Evolutionary conservation across 2,329 filamentous ascomycete genomes (phyloP).

Genomic region (Diplodia intermedia): DNA sequence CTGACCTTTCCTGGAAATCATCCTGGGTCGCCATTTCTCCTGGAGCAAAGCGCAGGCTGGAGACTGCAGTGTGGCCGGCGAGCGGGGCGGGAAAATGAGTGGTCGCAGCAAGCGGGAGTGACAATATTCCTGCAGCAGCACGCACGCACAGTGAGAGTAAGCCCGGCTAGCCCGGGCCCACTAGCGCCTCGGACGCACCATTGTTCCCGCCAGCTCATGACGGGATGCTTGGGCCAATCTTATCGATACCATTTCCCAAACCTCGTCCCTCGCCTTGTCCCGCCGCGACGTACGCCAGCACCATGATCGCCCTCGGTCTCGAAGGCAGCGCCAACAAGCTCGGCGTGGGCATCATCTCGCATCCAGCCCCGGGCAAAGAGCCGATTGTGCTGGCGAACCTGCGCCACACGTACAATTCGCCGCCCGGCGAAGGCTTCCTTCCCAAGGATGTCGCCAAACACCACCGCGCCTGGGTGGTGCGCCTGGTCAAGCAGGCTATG

Average conservation of each 20-base stretch:
- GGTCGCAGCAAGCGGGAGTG: slow-evolving; percentile 13
- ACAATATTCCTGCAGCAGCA: slow-evolving; percentile 26
- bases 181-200: slow-evolving; percentile 18
- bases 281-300: slow-evolving; percentile 32
- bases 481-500: slow-evolving; percentile 80
- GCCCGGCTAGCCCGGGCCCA: slow-evolving; percentile 16
- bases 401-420: slow-evolving; percentile 89
- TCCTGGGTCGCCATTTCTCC: slow-evolving; percentile 32
- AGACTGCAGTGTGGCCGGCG: not conserved
- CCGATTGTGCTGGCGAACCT: slow-evolving; percentile 83
- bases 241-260: slow-evolving; percentile 19
- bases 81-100: not conserved
- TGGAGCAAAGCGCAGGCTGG: not conserved
- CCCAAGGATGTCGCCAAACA: slow-evolving; percentile 95
- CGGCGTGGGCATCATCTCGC: slow-evolving; percentile 88
- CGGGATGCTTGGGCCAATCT: not conserved
- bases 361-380: slow-evolving; percentile 60
- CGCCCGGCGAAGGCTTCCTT: slow-evolving; percentile 91
- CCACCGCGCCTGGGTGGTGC: slow-evolving; percentile 84
- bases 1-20: slow-evolving; percentile 53
- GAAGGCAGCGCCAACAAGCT: slow-evolving; percentile 99
- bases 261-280: not conserved
- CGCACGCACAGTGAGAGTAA: slow-evolving; percentile 14
- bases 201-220: slow-evolving; percentile 1
- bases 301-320: slow-evolving; percentile 73